A percentile compares a stretch with the other conserved stretches of the same genome.
Evolutionary conservation across 768 basidiomycete species (phyloP).

Genomic region (Calvatia gigantea): DNA sequence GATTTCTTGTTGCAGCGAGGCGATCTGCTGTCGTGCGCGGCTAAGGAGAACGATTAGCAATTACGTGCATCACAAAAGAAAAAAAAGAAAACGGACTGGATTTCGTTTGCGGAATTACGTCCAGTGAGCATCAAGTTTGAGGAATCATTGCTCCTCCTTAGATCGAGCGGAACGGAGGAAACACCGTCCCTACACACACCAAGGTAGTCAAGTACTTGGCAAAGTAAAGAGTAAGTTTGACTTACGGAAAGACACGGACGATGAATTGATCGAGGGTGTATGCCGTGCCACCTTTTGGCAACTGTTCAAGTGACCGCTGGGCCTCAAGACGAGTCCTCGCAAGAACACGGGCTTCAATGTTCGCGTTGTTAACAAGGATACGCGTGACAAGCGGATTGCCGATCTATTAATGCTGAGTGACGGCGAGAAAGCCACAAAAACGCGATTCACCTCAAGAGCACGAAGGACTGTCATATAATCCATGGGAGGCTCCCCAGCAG

Average conservation of each 20-base stretch:
- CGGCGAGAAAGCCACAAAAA: too few relatives aligned
- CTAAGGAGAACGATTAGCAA: neutral
- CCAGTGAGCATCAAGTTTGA: slow-evolving; percentile 50
- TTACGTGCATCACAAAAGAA: neutral
- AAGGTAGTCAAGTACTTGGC: neutral
- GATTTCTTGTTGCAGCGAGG: slow-evolving; percentile 24
- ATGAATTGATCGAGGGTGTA: slow-evolving; percentile 62
- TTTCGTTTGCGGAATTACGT: slow-evolving; percentile 44
- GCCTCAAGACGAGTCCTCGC: slow-evolving; percentile 62
- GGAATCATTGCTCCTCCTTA: slow-evolving; percentile 27
- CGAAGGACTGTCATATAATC: slow-evolving; percentile 73
- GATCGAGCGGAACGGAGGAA: slow-evolving; percentile 39
- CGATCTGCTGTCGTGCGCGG: slow-evolving; percentile 36
- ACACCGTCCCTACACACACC: slow-evolving; percentile 56
- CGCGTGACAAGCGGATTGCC: slow-evolving; percentile 72
- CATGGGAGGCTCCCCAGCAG: slow-evolving; percentile 62
- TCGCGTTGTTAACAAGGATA: slow-evolving; percentile 70
- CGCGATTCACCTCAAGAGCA: slow-evolving; percentile 63
- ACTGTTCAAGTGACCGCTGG: slow-evolving; percentile 42
- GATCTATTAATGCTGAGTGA: slow-evolving; percentile 47
- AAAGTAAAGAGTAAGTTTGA: slow-evolving; percentile 12
- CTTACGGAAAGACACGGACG: slow-evolving; percentile 65
- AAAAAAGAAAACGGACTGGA: slow-evolving; percentile 33
- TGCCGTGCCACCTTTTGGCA: slow-evolving; percentile 50
- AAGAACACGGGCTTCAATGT: slow-evolving; percentile 72